Base-by-base conservation (phyloP, 2,329 filamentous ascomycete species). In the Colletotrichum sp. region DNA sequence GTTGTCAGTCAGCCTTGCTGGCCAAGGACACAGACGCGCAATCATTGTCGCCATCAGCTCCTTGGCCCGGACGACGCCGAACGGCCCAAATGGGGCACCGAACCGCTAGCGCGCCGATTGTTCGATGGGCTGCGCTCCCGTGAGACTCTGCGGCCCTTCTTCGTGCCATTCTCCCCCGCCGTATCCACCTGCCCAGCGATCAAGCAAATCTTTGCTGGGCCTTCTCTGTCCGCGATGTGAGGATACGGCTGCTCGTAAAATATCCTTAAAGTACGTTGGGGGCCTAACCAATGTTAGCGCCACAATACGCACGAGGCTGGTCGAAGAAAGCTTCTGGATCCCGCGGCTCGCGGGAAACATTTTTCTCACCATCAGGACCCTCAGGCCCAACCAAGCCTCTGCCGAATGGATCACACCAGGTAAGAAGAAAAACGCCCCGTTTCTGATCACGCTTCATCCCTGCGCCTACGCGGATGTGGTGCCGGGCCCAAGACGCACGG, bases 1-100 rank as follows among this genome's bases (percentile, higher is more conserved):
- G 25, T 36, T 64, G 44, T 59, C 55, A 68, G 65, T 66, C 69
- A 69, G 66, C 73, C 69, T 70, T 74, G 75, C 67, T 30, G 44
- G 77, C 77, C 77, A 77, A 77, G 77, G 66, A 68, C 44, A 32
- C 63, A 77, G 77, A 77, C 77, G 72, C 77, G 77, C 77, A 78
- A 78, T 76, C 71, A 68, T 72, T 65, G 69, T 76, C 74, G 76
- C 76, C 74, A 77, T 72, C 61, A 49, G 39, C 30, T 55, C 34
- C 73, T 76, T 73, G 76, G 29, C 63, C 73, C 73, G 73, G 70
- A 73, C 70, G 70, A 76, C 70, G 73, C 73, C 73, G 73, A 76
- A 59, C 27, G 36, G 44, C 57, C 39, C 29, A 73, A 49, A 62
- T 68, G 64, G 73, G 64, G 57, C 69, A 65, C n/a, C 57, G 34